Percentiles rank a stretch among this genome's conserved stretches.
Conservation (phyloP, 768 basidiomycete species). For the Cubamyces lactineus region DNA sequence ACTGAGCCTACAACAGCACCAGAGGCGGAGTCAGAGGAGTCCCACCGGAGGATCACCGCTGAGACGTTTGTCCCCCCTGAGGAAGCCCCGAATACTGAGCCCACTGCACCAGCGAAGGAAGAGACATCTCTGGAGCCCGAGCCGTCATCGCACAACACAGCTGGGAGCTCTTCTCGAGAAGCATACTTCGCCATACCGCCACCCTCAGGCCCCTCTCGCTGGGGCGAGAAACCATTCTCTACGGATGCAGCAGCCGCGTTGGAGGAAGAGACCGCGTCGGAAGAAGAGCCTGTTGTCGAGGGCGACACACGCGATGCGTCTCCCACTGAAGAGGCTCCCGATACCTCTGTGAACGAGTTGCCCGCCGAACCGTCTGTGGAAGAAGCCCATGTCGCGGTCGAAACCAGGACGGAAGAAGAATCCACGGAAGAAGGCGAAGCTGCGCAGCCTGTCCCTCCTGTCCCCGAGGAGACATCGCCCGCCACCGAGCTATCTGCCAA, state of each 20-base stretch:
- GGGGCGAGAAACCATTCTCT: too few relatives aligned
- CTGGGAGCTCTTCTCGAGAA: neutral
- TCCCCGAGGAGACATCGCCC: neutral
- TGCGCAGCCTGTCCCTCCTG: neutral
- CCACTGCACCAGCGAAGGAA: neutral
- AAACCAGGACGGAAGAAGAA: neutral
- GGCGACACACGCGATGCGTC: neutral
- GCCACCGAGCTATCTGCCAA: neutral
- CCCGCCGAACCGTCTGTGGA: neutral
- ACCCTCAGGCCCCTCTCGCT: too few relatives aligned
- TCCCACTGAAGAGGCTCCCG: neutral
- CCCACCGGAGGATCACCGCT: too few relatives aligned
- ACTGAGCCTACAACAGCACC: neutral
- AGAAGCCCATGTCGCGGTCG: conserved; percentile 1
- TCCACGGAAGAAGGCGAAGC: neutral
- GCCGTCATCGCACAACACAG: neutral
- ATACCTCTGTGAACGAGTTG: neutral
- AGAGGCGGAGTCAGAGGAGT: too few relatives aligned
- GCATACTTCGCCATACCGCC: too few relatives aligned
- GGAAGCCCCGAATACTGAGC: neutral
- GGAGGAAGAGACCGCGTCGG: neutral
- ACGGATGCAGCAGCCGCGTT: neutral
- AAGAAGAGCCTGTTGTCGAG: neutral
- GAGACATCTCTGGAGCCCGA: neutral
- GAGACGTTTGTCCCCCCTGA: neutral